These are phyloP conservation scores for Geopyxis carbonaria DNA, from an alignment of 495 filamentous ascomycete species.

Conservation along the genomic window DNA sequence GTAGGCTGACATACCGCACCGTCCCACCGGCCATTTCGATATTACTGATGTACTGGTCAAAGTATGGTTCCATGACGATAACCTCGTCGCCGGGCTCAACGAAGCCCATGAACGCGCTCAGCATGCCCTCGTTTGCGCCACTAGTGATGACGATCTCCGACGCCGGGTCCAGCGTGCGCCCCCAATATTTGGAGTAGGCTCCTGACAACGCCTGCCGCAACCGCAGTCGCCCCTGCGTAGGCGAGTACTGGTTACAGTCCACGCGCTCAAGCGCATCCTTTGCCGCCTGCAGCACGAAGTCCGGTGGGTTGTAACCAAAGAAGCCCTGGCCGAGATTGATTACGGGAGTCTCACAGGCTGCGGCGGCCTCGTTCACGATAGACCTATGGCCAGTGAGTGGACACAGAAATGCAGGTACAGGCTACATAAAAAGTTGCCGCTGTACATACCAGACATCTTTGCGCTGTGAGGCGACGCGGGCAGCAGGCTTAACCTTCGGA, in stretches of 20 bases:
- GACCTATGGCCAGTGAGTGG: conserved; percentile 49
- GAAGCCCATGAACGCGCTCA: conserved; percentile 94
- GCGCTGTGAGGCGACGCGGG: conserved; percentile 57
- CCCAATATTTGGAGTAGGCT: conserved; percentile 76
- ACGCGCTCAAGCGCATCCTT: conserved; percentile 79
- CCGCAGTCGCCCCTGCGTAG: conserved; percentile 73
- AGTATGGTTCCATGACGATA: conserved; percentile 96
- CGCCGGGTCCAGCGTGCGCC: conserved; percentile 60
- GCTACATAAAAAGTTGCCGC: background rate
- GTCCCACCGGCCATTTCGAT: conserved; percentile 95
- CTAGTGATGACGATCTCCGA: conserved; percentile 91
- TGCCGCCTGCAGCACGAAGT: conserved; percentile 80
- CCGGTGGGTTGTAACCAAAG: conserved; percentile 91
- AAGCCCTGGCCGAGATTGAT: conserved; percentile 96
- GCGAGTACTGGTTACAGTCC: conserved; percentile 96
- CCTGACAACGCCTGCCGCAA: conserved; percentile 81
- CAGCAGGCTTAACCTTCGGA: conserved; percentile 45
- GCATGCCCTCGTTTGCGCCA: conserved; percentile 79
- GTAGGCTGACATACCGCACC: conserved; percentile 67
- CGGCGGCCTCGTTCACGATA: conserved; percentile 85
- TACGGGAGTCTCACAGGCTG: conserved; percentile 77
- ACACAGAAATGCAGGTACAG: background rate
- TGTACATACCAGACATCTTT: conserved; percentile 84
- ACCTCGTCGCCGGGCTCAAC: conserved; percentile 90
- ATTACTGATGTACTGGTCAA: conserved; percentile 96